phyloP scores from a whole-genome alignment of 306 rosid genomes.

The Rosa chinensis region DNA sequence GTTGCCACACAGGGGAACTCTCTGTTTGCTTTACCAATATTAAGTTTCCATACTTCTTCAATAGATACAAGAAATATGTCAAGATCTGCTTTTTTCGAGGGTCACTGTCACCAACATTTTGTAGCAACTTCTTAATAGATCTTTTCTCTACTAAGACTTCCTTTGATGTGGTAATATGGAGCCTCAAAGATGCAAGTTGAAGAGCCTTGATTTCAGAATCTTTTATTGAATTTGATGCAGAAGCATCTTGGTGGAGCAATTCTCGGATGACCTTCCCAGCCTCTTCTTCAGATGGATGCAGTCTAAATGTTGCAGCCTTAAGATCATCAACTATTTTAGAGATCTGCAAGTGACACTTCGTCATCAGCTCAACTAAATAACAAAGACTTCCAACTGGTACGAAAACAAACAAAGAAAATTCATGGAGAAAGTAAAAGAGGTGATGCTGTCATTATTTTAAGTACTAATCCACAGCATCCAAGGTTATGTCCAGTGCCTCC shows the following conservation, averaged over 20 bases:
- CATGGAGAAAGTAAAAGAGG: constrained; percentile 9
- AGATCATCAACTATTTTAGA: constrained; percentile 65
- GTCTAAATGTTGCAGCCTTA: constrained; percentile 44
- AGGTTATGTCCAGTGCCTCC: background rate
- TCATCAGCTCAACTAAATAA: constrained; percentile 26
- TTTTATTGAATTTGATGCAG: constrained; percentile 50
- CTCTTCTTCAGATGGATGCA: constrained; percentile 67
- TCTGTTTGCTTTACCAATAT: constrained; percentile 42
- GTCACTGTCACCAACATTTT: constrained; percentile 42
- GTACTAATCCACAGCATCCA: constrained; percentile 2
- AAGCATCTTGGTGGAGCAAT: constrained; percentile 45
- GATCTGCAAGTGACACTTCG: constrained; percentile 56
- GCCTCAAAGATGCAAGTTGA: constrained; percentile 60
- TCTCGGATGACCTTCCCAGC: constrained; percentile 60
- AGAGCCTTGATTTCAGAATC: constrained; percentile 51
- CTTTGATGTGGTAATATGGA: constrained; percentile 55
- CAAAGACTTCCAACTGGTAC: constrained; percentile 15
- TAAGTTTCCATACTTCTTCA: constrained; percentile 47
- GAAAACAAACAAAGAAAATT: background rate
- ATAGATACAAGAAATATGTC: constrained; percentile 53
- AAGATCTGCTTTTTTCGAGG: constrained; percentile 49
- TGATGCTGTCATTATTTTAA: constrained; percentile 9
- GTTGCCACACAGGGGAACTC: constrained; percentile 22
- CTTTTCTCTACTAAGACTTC: constrained; percentile 60
- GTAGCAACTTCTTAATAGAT: constrained; percentile 54